Base-by-base conservation (phyloP, 2,329 filamentous ascomycete species). In the Thermomyces lanuginosus region DNA sequence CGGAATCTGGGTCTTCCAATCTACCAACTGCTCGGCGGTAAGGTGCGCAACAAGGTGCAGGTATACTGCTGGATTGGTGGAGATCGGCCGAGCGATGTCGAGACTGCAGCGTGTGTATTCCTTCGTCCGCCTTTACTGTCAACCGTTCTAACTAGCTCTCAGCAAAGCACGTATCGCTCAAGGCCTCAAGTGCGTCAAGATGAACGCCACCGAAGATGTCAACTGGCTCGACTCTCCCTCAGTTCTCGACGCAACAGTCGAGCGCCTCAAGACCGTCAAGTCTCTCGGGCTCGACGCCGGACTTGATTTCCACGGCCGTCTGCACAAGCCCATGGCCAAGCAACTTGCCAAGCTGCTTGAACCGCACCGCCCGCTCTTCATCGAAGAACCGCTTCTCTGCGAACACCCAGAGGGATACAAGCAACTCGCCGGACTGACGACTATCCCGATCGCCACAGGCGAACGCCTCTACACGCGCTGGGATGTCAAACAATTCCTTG, bases 1-100 rank as follows among this genome's bases (percentile, higher is more conserved):
- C 56, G 69, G 24, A 66, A 61, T 34, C 51, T 75, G 3, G 64
- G 66, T 5, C 69, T 82, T 0, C 77, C 78, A 0, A 65, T 84
- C 24, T 73, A 81, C 41, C 66, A 81, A 37, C 59, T 86, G 0
- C 61, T 84, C 0, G 79, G 79, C 3, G 79, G 78, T 3, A 80
- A 79, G 29, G 48, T 84, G 1, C 63, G 78, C 22, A 60, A 72
- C 36, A 75, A 72, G 40, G 53, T 80, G 8, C 70, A 70, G 34
- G 76, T 83, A 0, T 83, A 82, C 42, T 72, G 72, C 8, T 82
- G 78, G 76, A 82, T 83, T 31, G 77, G 77, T 3, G 77, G 77
- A 3, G 76, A 82, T 38, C 56, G 75, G 3, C 78, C 78, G 0
- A 49, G 55, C 5, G 76, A 81, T 38, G 65, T 83, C 2, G 68